These are phyloP conservation scores for Wallacemonas sp. DNA, from an alignment of 208 protist genomes.

Conservation along the genomic window DNA sequence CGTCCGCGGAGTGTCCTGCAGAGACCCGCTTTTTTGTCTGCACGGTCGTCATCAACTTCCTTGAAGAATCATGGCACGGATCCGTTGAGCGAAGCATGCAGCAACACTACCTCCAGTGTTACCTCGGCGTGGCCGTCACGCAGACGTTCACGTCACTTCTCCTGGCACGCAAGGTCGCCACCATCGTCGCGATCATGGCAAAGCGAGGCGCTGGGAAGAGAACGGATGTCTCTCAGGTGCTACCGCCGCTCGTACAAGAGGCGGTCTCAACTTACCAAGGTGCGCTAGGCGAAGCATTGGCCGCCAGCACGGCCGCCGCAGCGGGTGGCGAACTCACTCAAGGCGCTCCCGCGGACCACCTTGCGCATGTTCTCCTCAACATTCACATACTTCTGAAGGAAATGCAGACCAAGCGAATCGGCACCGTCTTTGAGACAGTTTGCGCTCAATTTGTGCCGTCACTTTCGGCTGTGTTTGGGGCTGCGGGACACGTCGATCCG, in stretches of 20 bases:
- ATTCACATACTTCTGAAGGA: constrained; percentile 78
- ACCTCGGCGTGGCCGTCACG: constrained; percentile 37
- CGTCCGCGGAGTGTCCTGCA: constrained; percentile 16
- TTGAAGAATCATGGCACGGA: constrained; percentile 67
- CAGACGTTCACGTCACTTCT: constrained; percentile 25
- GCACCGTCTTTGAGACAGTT: constrained; percentile 46
- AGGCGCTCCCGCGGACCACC: neutral
- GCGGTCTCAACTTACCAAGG: constrained; percentile 30
- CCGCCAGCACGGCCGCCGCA: neutral
- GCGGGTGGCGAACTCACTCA: neutral
- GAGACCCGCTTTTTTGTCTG: constrained; percentile 73
- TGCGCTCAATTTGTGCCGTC: constrained; percentile 40
- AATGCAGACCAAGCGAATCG: constrained; percentile 44
- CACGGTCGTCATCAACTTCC: constrained; percentile 56
- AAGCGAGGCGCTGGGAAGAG: constrained; percentile 28
- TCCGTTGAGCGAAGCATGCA: constrained; percentile 34
- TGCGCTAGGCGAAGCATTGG: constrained; percentile 2
- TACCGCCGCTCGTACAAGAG: constrained; percentile 41
- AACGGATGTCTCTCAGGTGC: constrained; percentile 14
- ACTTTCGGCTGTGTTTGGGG: constrained; percentile 55
- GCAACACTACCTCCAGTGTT: constrained; percentile 32
- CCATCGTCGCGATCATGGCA: constrained; percentile 62
- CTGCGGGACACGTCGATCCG: constrained; percentile 9
- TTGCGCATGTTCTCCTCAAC: constrained; percentile 47
- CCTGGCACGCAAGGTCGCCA: constrained; percentile 60